A percentile compares a stretch with the other conserved stretches of the same genome.
These are phyloP conservation scores for Cercospora beticola DNA, from an alignment of 2,329 filamentous ascomycete genomes.

Conservation along the genomic window DNA sequence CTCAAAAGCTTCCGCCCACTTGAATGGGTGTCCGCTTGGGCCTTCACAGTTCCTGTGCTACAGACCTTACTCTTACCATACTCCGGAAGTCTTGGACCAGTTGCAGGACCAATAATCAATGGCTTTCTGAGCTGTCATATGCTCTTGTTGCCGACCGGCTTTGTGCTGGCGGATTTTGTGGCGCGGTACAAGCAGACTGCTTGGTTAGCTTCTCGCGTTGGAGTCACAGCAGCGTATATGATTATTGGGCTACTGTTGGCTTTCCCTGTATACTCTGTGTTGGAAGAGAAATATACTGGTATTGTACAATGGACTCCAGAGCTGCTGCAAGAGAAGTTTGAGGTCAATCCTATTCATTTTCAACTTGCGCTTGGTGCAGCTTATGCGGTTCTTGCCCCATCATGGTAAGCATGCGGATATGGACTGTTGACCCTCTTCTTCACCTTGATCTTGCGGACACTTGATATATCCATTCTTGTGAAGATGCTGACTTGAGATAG, in stretches of 20 bases:
- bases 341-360: slow-evolving; percentile 59
- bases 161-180: slow-evolving; percentile 40
- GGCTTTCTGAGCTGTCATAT: slow-evolving; percentile 69
- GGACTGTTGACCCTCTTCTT: too few species aligned
- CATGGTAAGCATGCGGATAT: slow-evolving; percentile 1
- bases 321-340: slow-evolving; percentile 9
- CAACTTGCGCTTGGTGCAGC: slow-evolving; percentile 65
- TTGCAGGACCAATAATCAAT: slow-evolving; percentile 71
- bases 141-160: slow-evolving; percentile 52
- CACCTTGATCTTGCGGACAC: too few species aligned
- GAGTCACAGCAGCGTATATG: not conserved
- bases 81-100: slow-evolving; percentile 65
- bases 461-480: too few species aligned
- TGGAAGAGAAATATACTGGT: slow-evolving; percentile 9
- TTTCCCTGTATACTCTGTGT: slow-evolving; percentile 9
- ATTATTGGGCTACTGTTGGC: not conserved
- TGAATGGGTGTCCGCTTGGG: slow-evolving; percentile 56
- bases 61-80: slow-evolving; percentile 70
- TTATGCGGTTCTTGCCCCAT: slow-evolving; percentile 45
- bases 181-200: slow-evolving; percentile 10
- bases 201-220: not conserved
- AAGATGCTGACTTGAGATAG: not conserved
- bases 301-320: slow-evolving; percentile 11
- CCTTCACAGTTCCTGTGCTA: slow-evolving; percentile 69
- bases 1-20: not conserved